Evolutionary conservation across 305 asterid species (phyloP).

Genomic region (Fraxinus sp.): DNA sequence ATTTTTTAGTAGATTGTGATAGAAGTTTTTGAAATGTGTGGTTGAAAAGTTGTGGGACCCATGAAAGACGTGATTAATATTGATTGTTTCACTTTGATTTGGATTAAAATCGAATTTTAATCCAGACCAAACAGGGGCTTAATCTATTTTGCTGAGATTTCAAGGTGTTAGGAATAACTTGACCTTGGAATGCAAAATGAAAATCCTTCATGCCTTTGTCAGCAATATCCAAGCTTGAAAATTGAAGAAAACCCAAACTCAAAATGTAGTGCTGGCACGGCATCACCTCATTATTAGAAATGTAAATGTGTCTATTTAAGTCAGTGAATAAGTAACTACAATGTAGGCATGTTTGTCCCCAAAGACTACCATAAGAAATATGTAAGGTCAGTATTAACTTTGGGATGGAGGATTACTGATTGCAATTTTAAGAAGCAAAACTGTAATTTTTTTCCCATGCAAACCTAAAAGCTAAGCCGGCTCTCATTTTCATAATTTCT

Average conservation of each 20-base stretch:
- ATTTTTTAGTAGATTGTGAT: no score
- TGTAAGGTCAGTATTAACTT: neutral
- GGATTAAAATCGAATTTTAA: no score
- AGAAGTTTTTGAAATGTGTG: no score
- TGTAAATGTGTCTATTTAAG: neutral
- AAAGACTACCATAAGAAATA: neutral
- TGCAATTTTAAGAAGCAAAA: neutral
- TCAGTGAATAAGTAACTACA: neutral
- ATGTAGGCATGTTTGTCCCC: neutral
- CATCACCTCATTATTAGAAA: neutral
- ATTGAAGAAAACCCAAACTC: neutral
- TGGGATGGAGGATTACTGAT: neutral
- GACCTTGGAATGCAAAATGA: neutral
- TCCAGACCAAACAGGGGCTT: neutral
- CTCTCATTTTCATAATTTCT: neutral
- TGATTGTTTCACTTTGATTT: no score
- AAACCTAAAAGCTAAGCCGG: neutral
- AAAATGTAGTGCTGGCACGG: neutral
- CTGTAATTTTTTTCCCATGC: neutral
- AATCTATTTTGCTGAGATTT: neutral
- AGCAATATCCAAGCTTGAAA: neutral
- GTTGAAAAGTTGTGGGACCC: no score
- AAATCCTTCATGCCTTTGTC: neutral
- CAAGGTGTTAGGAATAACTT: neutral
- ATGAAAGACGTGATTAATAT: no score